Conservation (phyloP, 371 early-diverging fungal genomes). For the Apophysomyces ossiformis region DNA sequence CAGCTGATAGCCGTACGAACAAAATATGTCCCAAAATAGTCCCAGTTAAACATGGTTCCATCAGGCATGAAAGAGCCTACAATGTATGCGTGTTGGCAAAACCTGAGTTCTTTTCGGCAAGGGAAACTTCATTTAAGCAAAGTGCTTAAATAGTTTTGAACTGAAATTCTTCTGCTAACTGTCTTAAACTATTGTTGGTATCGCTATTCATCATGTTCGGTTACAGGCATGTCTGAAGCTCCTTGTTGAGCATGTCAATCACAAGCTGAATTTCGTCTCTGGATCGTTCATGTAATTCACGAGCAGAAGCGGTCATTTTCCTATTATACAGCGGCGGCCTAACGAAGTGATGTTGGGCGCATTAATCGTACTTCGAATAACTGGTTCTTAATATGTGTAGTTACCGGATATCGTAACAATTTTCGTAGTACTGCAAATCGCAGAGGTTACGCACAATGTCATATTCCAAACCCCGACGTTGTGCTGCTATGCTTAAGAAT, state of each 20-base stretch:
- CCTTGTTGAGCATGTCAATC: conserved; percentile 18
- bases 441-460: conserved; percentile 24
- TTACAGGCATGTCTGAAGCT: conserved; percentile 9
- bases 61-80: too few species aligned
- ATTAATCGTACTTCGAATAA: too few species aligned
- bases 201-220: too few species aligned
- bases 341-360: background rate
- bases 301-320: conserved; percentile 8
- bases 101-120: too few species aligned
- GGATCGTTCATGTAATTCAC: conserved; percentile 7
- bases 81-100: too few species aligned
- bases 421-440: conserved; percentile 13
- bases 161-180: background rate
- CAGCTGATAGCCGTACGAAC: too few species aligned
- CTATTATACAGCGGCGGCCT: conserved; percentile 18
- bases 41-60: too few species aligned
- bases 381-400: background rate
- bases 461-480: conserved; percentile 16
- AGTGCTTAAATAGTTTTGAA: background rate
- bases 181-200: background rate
- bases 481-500: conserved; percentile 18
- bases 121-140: too few species aligned
- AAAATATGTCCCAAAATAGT: too few species aligned
- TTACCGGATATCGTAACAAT: conserved; percentile 20
- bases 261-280: conserved; percentile 13